Conservation (phyloP, 75 land plant genomes). For the Sequoiadendron giganteum region DNA sequence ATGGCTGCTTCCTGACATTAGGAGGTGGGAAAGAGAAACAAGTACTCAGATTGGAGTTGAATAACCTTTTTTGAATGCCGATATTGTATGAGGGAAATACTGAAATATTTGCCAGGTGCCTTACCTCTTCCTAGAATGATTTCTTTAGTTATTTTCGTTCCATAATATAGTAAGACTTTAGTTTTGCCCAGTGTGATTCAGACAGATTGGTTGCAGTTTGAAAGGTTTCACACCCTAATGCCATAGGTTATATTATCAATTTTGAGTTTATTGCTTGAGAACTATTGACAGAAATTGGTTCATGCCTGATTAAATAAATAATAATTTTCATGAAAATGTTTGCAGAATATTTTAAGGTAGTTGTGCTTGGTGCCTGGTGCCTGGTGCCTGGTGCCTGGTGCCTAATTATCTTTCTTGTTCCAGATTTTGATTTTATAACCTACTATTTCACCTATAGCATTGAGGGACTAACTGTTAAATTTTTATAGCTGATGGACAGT, state of each 20-base stretch:
- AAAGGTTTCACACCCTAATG: not conserved
- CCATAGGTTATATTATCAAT: not conserved
- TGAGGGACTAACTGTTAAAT: no score
- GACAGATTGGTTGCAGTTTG: not conserved
- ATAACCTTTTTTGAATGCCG: not conserved
- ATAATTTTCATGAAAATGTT: no score
- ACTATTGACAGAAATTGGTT: not conserved
- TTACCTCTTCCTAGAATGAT: not conserved
- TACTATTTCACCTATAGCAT: no score
- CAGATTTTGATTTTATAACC: no score
- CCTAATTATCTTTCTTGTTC: no score
- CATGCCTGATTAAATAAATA: not conserved
- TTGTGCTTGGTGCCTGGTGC: no score
- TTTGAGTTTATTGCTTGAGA: not conserved
- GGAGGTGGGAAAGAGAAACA: not conserved
- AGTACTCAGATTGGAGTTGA: not conserved
- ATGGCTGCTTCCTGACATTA: not conserved
- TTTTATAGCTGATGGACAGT: no score
- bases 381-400: no score
- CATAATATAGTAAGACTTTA: not conserved
- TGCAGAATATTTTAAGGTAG: no score
- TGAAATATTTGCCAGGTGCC: not conserved
- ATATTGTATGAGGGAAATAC: not conserved
- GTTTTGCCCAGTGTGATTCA: not conserved
- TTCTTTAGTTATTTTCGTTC: not conserved